phyloP scores from a whole-genome alignment of 2,329 filamentous ascomycete genomes.

The Aspergillus nomiae region DNA sequence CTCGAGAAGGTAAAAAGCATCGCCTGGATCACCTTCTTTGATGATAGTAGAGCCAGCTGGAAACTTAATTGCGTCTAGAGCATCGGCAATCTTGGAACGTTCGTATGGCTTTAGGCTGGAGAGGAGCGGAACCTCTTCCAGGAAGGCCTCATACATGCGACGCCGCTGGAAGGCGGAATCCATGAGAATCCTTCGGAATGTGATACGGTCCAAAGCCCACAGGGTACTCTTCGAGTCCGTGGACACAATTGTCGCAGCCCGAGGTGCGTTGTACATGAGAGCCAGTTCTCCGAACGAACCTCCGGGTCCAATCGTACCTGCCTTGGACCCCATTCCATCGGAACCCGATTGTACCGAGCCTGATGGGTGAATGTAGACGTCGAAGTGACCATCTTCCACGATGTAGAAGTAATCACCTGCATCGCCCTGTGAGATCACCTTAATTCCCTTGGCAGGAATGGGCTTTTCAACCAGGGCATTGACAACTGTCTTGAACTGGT shows the following conservation, averaged over 20 bases:
- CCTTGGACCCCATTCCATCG: conserved; percentile 80
- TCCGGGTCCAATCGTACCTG: conserved; percentile 79
- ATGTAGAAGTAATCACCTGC: conserved; percentile 98
- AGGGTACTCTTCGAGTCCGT: conserved; percentile 76
- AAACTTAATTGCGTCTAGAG: conserved; percentile 87
- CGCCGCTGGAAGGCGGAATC: conserved; percentile 94
- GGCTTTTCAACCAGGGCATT: conserved; percentile 92
- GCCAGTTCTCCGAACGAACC: conserved; percentile 96
- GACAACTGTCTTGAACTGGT: conserved; percentile 83
- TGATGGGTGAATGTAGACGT: conserved; percentile 81
- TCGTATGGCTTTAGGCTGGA: conserved; percentile 85
- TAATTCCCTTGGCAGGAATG: conserved; percentile 84
- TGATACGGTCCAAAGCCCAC: conserved; percentile 93
- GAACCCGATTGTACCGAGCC: conserved; percentile 77
- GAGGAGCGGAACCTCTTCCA: conserved; percentile 89
- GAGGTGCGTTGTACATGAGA: conserved; percentile 97
- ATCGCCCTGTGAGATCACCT: conserved; percentile 95
- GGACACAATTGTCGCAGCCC: conserved; percentile 89
- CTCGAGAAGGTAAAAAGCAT: conserved; percentile 90
- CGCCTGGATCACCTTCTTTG: conserved; percentile 83
- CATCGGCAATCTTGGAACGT: conserved; percentile 95
- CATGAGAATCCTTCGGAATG: conserved; percentile 97
- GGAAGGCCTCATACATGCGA: conserved; percentile 95
- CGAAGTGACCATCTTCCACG: conserved; percentile 86
- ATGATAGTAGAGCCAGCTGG: conserved; percentile 81